Evolutionary conservation across 202 grass and related monocot genomes (phyloP).

Genomic region (Elaeis oleifera): DNA sequence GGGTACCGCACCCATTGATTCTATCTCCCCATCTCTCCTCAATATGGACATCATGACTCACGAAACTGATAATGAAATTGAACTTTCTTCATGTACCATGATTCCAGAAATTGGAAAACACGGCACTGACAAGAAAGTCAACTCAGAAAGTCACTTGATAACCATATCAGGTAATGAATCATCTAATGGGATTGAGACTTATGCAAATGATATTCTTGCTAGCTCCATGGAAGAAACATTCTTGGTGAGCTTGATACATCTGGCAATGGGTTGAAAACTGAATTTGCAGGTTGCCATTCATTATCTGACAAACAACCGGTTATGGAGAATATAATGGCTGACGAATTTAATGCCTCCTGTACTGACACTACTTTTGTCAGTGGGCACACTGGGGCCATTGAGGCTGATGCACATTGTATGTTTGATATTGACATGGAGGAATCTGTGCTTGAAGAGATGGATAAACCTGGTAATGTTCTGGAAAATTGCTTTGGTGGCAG

Average conservation of each 20-base stretch:
- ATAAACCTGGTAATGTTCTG: not conserved
- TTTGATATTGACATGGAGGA: constrained; percentile 9
- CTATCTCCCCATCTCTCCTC: not conserved
- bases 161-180: not conserved
- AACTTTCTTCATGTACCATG: not conserved
- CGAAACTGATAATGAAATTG: not conserved
- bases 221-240: constrained; percentile 1
- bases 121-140: not conserved
- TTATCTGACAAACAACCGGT: not conserved
- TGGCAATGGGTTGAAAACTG: not conserved
- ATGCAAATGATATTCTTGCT: not conserved
- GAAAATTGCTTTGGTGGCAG: constrained; percentile 4
- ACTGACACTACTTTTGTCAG: not conserved
- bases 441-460: not conserved
- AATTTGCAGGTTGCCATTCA: not conserved
- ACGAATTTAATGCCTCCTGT: not conserved
- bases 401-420: not conserved
- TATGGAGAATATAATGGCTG: not conserved
- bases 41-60: not conserved
- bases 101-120: constrained; percentile 3
- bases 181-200: not conserved
- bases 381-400: not conserved
- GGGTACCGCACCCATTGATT: not conserved
- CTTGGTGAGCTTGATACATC: not conserved
- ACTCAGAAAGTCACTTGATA: not conserved